Base-by-base conservation (phyloP, 768 basidiomycete species). In the Suillus americanus region DNA sequence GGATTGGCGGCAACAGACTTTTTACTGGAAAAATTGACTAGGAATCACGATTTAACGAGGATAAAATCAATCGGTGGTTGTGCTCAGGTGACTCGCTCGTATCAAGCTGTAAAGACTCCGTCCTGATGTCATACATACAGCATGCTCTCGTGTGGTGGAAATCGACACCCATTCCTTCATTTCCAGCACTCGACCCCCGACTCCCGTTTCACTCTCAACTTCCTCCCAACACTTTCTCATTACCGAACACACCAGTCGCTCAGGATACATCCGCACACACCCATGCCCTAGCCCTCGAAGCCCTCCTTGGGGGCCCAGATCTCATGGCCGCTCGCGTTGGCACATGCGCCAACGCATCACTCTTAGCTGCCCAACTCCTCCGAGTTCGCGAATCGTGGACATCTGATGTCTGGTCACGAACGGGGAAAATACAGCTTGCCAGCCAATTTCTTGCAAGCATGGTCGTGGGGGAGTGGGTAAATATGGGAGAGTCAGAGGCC, bases 101-200 rank as follows among this genome's bases (percentile, higher is more conserved):
- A 46, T 35, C n/a, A 40, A 20, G 35, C 18, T 4, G 20, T 54
- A 35, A 40, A 23, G 33, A 43, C 16, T 35, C 6, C 28, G 5
- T 48, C 40, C 37, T 51, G 13, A 60, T 60, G 62, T 62, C 56
- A 61, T 60, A 64, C 64, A 55, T 59, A 33, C 65, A 80, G 87
- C 87, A 89, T 72, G 90, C 91, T 3, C 80, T 92, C 23, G 92
- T 94, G 46, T 94, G 91, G 90, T 94, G 92, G 91, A 92, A 91
- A 77, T 87, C 90, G 1, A 89, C 87, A 9, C 84, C 91, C 12
- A 83, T 91, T 14, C 86, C 88, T 16, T 87, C 87, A 9, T 80
- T 94, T 61, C 89, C 90, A 28, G 83, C 87, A 20, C 80, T 94
- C 59, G 90, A 92, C 71, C 86, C 91, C 3, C 84, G 86, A 67